These are phyloP conservation scores for Penicillium arizonense DNA, from an alignment of 495 filamentous ascomycete species.

Conservation along the genomic window DNA sequence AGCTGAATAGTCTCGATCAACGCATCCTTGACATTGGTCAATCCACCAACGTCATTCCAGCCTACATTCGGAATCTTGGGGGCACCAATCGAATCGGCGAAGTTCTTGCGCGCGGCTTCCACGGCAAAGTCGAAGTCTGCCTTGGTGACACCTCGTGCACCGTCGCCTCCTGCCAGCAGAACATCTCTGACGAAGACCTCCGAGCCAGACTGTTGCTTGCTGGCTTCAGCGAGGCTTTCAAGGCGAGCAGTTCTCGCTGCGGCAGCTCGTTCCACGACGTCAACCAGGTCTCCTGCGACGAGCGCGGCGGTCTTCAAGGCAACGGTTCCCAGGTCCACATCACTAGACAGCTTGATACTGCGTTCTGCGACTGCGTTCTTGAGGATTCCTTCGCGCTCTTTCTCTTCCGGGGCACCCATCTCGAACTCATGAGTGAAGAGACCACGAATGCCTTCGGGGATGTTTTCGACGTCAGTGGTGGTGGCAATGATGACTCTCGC, in stretches of 20 bases:
- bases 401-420: constrained; percentile 88
- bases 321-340: constrained; percentile 78
- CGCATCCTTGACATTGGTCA: constrained; percentile 91
- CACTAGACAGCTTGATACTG: constrained; percentile 66
- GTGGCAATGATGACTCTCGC: constrained; percentile 84
- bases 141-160: constrained; percentile 74
- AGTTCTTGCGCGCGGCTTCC: constrained; percentile 93
- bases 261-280: constrained; percentile 87
- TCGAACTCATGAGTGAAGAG: constrained; percentile 96
- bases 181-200: constrained; percentile 73
- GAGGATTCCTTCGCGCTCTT: constrained; percentile 85
- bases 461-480: constrained; percentile 90
- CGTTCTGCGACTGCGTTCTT: constrained; percentile 71
- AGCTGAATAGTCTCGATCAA: constrained; percentile 96
- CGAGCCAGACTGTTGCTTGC: constrained; percentile 31
- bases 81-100: constrained; percentile 94
- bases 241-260: constrained; percentile 72
- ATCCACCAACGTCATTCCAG: constrained; percentile 95
- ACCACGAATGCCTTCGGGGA: constrained; percentile 83
- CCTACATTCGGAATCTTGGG: constrained; percentile 97
- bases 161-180: constrained; percentile 82
- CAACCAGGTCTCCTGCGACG: constrained; percentile 89
- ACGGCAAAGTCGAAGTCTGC: constrained; percentile 87
- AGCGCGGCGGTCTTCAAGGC: constrained; percentile 95
- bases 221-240: constrained; percentile 59